Base-by-base conservation (phyloP, 2,329 filamentous ascomycete species). In the Calycina marina region DNA sequence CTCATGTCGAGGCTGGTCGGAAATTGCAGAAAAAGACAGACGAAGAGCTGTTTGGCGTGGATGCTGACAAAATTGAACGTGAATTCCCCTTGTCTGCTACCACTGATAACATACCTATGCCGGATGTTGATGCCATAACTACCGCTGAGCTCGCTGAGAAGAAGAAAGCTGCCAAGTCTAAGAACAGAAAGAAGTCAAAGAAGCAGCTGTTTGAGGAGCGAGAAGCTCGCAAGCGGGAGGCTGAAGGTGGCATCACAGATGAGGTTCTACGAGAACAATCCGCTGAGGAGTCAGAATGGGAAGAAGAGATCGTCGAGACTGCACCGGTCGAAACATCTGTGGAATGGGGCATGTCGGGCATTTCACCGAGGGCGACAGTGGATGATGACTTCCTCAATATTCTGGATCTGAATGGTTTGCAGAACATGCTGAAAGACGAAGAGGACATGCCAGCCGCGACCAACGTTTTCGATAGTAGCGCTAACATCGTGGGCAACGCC, bases 1-100 rank as follows among this genome's bases (percentile, higher is more conserved):
- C 74, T 27, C 73, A 77, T 22, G 68, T 81, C 13, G 70, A 80
- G 36, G 68, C 69, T 34, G 69, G 77, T 28, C 71, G 80, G 31
- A 90, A 93, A 55, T 73, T 82, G 30, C 79, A 77, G 46, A 88
- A 85, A 59, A 84, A 83, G 51, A 65, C 65, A 0, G 81, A 86
- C 36, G 81, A 88, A 45, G 80, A 84, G 45, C 62, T 88, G 4
- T 85, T 85, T 49, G 74, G 71, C 10, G 62, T 79, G 27, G 69
- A 66, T 18, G 62, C 71, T 14, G 61, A 64, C 31, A 62, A 60
- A 35, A 60, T 71, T 14, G 65, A 67, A 33, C 56, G 59, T 17
- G 63, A 66, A 18, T 58, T 65, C 31, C 58, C 61, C 11, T 55
- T 60, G 8, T 43, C 43, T 22, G 47, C 45, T 15, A 41, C 36